Conservation (phyloP, 140 eudicot genomes). For the Oenanthe javanica region DNA sequence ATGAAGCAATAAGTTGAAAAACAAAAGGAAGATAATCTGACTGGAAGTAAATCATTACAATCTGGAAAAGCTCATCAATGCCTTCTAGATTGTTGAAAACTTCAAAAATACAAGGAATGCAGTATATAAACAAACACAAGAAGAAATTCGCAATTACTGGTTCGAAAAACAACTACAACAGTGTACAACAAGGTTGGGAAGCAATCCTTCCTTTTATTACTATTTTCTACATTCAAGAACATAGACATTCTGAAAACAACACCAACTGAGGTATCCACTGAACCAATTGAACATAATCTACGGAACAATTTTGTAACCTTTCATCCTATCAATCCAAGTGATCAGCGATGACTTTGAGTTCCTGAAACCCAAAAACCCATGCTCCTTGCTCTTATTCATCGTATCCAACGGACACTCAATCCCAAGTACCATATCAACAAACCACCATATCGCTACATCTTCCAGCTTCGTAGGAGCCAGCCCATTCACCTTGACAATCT, state of each 20-base stretch:
- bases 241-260: neutral
- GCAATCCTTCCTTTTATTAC: constrained; percentile 3
- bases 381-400: constrained; percentile 67
- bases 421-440: constrained; percentile 31
- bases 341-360: constrained; percentile 40
- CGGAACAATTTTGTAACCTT: constrained; percentile 45
- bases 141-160: neutral
- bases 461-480: constrained; percentile 45
- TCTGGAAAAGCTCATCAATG: neutral
- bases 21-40: no score
- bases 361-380: constrained; percentile 57
- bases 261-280: neutral
- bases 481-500: constrained; percentile 67
- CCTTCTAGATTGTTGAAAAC: neutral
- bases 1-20: no score
- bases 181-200: neutral
- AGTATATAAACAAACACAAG: neutral
- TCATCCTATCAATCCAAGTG: constrained; percentile 56
- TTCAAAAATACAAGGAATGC: neutral
- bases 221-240: neutral
- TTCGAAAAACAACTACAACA: neutral
- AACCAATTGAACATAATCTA: constrained; percentile 5
- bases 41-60: neutral
- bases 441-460: constrained; percentile 80
- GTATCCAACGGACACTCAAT: constrained; percentile 27